Evolutionary conservation across 2,329 filamentous ascomycete species (phyloP).

Genomic region (Orbilia javanica): DNA sequence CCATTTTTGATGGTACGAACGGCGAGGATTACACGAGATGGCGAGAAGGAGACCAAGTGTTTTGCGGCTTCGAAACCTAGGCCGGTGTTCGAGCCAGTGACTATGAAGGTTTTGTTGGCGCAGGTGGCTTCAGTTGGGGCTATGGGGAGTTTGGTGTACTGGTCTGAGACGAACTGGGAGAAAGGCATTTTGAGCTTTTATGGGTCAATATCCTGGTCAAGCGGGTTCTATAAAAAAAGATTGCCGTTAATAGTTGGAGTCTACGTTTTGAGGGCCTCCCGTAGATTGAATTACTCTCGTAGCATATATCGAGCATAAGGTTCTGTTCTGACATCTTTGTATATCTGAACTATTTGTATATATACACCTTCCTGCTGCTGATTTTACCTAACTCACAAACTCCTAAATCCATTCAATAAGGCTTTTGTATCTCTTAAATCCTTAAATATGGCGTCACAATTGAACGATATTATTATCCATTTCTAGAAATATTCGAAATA

Average conservation of each 20-base stretch:
- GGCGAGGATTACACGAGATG: slow-evolving; percentile 66
- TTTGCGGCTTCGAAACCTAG: slow-evolving; percentile 66
- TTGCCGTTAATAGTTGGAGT: no score
- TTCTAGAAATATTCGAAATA: neutral
- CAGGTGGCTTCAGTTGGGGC: slow-evolving; percentile 16
- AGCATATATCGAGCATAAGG: no score
- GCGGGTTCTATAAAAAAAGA: no score
- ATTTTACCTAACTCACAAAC: neutral
- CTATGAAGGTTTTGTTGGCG: slow-evolving; percentile 63
- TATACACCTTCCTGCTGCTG: no score
- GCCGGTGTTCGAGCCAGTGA: slow-evolving; percentile 68
- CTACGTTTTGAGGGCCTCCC: neutral
- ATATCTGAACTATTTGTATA: no score
- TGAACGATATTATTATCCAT: slow-evolving; percentile 2
- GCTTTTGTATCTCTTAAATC: no score
- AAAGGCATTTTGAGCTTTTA: slow-evolving; percentile 10
- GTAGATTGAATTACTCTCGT: no score
- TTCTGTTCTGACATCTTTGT: neutral
- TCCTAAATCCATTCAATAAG: slow-evolving; percentile 26
- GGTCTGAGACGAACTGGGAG: slow-evolving; percentile 21
- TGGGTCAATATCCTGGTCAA: no score
- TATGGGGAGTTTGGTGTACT: slow-evolving; percentile 38
- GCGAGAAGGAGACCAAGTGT: slow-evolving; percentile 64
- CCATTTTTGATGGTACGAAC: slow-evolving; percentile 66
- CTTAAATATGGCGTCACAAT: neutral